Base-by-base conservation (phyloP, 2,329 filamentous ascomycete species). In the Gnomoniopsis sp. region DNA sequence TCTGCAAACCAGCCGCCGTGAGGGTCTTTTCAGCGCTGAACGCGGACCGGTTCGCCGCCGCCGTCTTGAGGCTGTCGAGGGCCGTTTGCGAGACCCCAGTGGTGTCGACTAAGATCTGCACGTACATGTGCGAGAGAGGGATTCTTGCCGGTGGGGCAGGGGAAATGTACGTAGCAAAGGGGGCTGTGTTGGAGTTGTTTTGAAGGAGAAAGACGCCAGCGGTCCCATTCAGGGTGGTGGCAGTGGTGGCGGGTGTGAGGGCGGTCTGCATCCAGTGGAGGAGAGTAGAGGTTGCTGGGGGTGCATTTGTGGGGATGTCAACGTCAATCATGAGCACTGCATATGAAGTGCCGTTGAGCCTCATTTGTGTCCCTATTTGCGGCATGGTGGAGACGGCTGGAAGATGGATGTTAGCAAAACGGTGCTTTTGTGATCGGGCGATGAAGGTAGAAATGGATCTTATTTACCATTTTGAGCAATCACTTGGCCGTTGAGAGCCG, bases 241-340 rank as follows among this genome's bases (percentile, higher is more conserved):
- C 49, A 8, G 57, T 56, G 23, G 65, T 64, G 8, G 70, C 62
- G 12, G 70, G 69, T 22, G 64, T 67, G 21, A 77, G 67, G n/a
- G 68, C 72, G 1, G 69, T 74, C 66, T 77, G 75, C 68, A 77
- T 66, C 75, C 75, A 78, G 68, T 77, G 74, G 44, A 77, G 70
- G 22, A 76, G 65, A 14, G 74, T 77, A 57, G 64, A 67, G 11
- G 74, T 76, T 49, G 65, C 52, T 1, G 72, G 65, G 3, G 74
- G 70, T 43, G 30, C 70, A 62, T 70, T 73, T 12, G 75, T 77
- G 49, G 75, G 79, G 69, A 75, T 82, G 63, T 79, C 79, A 6
- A 81, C 71, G 59, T 77, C 74, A 49, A 77, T 68, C 75, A 77
- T 77, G 58, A 77, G 55, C 34, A 77, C 67, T 15, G 74, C 71